Conservation (phyloP, 495 filamentous ascomycete species). For the Penicillium angulare region DNA sequence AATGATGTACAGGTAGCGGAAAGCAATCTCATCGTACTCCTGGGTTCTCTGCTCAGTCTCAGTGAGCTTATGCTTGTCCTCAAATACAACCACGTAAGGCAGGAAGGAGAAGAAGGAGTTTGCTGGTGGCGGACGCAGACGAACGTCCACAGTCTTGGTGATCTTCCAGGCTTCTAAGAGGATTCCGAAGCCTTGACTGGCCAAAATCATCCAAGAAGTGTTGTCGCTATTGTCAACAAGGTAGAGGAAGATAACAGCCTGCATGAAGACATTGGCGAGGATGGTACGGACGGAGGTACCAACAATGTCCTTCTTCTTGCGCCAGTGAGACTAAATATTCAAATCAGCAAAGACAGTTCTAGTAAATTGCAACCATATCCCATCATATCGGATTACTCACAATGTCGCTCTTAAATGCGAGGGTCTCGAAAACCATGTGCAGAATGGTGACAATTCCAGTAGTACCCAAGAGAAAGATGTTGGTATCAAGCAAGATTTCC, state of each 20-base stretch:
- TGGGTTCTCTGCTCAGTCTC: constrained; percentile 97
- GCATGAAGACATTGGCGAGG: constrained; percentile 97
- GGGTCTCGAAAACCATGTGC: constrained; percentile 92
- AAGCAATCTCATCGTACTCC: constrained; percentile 96
- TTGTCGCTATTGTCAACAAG: constrained; percentile 97
- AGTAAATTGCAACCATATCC: not conserved
- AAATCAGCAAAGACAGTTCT: constrained; percentile 17
- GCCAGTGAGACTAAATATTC: constrained; percentile 69
- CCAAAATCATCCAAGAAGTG: constrained; percentile 98
- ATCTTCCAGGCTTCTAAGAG: constrained; percentile 97
- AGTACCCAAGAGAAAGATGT: constrained; percentile 82
- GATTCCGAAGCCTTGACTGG: constrained; percentile 90
- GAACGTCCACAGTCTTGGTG: constrained; percentile 93
- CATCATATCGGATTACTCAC: constrained; percentile 32
- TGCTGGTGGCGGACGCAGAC: constrained; percentile 65
- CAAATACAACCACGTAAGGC: constrained; percentile 82
- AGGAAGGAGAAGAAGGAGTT: constrained; percentile 67
- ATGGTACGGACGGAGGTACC: constrained; percentile 95
- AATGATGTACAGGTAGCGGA: constrained; percentile 90
- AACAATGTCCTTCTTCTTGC: constrained; percentile 98
- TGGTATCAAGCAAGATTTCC: constrained; percentile 88
- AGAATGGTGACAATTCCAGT: constrained; percentile 82
- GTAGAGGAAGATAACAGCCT: constrained; percentile 93
- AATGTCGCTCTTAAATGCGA: constrained; percentile 97
- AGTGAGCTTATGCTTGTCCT: constrained; percentile 94